These are phyloP conservation scores for Pestalotiopsis sp. DNA, from an alignment of 2,329 filamentous ascomycete genomes.

Conservation along the genomic window DNA sequence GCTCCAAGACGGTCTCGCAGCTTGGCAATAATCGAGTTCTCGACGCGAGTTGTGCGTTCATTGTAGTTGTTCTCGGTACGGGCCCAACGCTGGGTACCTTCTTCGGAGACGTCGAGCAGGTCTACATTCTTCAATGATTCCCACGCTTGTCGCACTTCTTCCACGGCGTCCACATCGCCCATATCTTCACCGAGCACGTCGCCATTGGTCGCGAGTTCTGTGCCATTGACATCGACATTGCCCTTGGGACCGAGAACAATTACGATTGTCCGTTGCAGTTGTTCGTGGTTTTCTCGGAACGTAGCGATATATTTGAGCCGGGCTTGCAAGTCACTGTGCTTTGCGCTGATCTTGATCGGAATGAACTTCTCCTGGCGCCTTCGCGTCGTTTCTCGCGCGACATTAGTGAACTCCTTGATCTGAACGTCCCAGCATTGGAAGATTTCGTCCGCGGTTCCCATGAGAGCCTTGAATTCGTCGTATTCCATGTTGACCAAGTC, in stretches of 20 bases:
- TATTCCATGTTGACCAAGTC: slow-evolving; percentile 92
- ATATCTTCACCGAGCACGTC: slow-evolving; percentile 87
- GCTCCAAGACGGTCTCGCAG: slow-evolving; percentile 91
- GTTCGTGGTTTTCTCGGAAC: slow-evolving; percentile 96
- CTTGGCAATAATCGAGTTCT: slow-evolving; percentile 97
- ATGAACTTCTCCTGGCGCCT: slow-evolving; percentile 98
- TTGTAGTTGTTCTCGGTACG: slow-evolving; percentile 96
- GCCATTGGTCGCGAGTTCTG: slow-evolving; percentile 57
- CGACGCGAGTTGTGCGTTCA: slow-evolving; percentile 92
- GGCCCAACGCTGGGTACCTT: slow-evolving; percentile 90
- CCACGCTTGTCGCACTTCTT: slow-evolving; percentile 95
- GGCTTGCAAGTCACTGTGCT: slow-evolving; percentile 86
- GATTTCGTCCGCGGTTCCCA: slow-evolving; percentile 81
- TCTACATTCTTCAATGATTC: slow-evolving; percentile 93
- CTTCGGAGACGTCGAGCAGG: slow-evolving; percentile 85
- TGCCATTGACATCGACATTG: slow-evolving; percentile 52
- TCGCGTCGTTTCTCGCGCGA: slow-evolving; percentile 91
- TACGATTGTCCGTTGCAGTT: slow-evolving; percentile 92
- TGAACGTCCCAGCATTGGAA: slow-evolving; percentile 95
- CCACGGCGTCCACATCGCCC: slow-evolving; percentile 94
- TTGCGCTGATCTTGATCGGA: slow-evolving; percentile 91
- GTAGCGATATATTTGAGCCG: slow-evolving; percentile 91
- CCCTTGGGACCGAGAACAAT: slow-evolving; percentile 87
- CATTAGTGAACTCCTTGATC: slow-evolving; percentile 96
- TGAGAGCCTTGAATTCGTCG: slow-evolving; percentile 83